A percentile compares a stretch with the other conserved stretches of the same genome.
phyloP scores from a whole-genome alignment of 2,329 filamentous ascomycete species.

The Colletotrichum sp. region DNA sequence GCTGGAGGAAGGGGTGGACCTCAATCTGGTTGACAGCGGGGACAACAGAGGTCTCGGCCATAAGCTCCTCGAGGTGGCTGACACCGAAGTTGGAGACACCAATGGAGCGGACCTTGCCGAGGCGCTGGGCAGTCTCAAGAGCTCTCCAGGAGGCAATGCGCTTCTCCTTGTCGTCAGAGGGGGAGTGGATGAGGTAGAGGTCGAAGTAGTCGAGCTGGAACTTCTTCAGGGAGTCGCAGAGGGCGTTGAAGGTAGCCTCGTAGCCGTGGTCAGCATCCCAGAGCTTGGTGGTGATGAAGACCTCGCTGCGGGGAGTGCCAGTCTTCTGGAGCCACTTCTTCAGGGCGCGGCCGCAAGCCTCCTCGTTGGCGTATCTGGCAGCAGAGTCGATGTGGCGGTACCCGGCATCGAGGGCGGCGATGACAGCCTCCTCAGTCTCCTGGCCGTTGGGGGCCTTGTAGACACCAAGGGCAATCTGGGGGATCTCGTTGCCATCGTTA shows the following conservation, averaged over 20 bases:
- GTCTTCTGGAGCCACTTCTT: conserved; percentile 28
- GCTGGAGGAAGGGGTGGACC: conserved; percentile 66
- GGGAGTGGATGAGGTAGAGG: conserved; percentile 66
- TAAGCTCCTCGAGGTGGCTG: conserved; percentile 36
- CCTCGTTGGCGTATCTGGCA: conserved; percentile 34
- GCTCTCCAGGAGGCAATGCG: conserved; percentile 53
- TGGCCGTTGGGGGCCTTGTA: conserved; percentile 60
- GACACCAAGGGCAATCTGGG: conserved; percentile 56
- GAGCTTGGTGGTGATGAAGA: conserved; percentile 43
- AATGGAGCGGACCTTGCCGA: conserved; percentile 54
- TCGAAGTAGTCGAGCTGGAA: conserved; percentile 56
- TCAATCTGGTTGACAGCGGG: conserved; percentile 67
- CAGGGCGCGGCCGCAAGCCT: conserved; percentile 59
- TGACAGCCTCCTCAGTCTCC: conserved; percentile 36
- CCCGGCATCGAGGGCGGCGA: conserved; percentile 47
- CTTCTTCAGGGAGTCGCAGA: conserved; percentile 49
- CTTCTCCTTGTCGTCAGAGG: conserved; percentile 67
- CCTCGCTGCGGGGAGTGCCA: conserved; percentile 35
- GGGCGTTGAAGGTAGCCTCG: conserved; percentile 34
- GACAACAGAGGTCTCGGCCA: conserved; percentile 45
- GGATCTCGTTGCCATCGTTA: conserved; percentile 40
- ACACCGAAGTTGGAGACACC: conserved; percentile 39
- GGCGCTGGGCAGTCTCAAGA: conserved; percentile 22
- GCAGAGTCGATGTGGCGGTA: conserved; percentile 60
- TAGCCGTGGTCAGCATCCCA: conserved; percentile 39